Evolutionary conservation across 202 grass and related monocot species (phyloP).

Genomic region (Tripidium arundinaceum): DNA sequence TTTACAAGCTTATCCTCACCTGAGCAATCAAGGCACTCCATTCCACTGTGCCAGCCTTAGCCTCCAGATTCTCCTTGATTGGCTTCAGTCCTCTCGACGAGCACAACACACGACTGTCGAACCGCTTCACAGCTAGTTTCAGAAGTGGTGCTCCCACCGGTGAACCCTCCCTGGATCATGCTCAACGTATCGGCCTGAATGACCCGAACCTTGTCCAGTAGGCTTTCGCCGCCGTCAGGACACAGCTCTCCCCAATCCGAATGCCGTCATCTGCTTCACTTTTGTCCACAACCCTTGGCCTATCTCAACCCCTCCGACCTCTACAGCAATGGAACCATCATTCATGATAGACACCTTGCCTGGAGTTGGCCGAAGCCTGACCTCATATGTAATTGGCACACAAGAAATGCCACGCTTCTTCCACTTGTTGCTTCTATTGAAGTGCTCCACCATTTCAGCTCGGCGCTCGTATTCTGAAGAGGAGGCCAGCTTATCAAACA

Average conservation of each 20-base stretch:
- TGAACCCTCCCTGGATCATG: slow-evolving; percentile 68
- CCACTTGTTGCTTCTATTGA: slow-evolving; percentile 62
- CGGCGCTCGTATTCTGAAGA: slow-evolving; percentile 50
- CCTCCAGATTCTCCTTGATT: slow-evolving; percentile 62
- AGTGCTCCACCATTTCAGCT: slow-evolving; percentile 28
- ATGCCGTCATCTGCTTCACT: slow-evolving; percentile 80
- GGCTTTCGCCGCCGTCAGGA: slow-evolving; percentile 31
- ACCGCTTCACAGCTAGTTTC: slow-evolving; percentile 74
- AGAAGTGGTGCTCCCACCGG: slow-evolving; percentile 74
- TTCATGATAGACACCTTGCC: slow-evolving; percentile 83
- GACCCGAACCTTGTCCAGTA: slow-evolving; percentile 66
- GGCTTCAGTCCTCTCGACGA: slow-evolving; percentile 69
- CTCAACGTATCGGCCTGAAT: slow-evolving; percentile 73
- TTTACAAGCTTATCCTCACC: slow-evolving; percentile 28
- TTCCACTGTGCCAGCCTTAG: slow-evolving; percentile 28
- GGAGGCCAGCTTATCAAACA: slow-evolving; percentile 57
- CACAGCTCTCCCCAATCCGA: slow-evolving; percentile 51
- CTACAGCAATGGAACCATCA: slow-evolving; percentile 76
- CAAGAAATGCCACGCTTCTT: slow-evolving; percentile 89
- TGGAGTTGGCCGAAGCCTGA: slow-evolving; percentile 22
- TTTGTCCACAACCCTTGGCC: slow-evolving; percentile 91
- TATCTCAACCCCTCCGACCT: slow-evolving; percentile 78
- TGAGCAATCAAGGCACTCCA: slow-evolving; percentile 64
- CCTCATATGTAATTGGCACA: slow-evolving; percentile 57
- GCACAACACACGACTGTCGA: slow-evolving; percentile 38